phyloP scores from a whole-genome alignment of 805 yeast species.

The Schwanniomyces pseudopolymorphus region DNA sequence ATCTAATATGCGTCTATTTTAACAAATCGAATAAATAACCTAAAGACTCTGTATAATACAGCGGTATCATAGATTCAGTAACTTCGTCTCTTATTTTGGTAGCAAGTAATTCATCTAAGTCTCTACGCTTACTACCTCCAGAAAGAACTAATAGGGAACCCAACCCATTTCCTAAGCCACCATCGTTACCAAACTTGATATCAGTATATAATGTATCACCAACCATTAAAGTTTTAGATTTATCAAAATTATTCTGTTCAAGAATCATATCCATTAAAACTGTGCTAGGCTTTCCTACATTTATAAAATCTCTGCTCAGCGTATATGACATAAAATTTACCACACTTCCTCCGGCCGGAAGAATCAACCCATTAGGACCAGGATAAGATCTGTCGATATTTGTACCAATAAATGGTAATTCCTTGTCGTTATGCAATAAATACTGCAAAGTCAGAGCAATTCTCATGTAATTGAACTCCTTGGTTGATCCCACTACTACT shows the following conservation, averaged over 20 bases:
- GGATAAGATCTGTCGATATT: slow-evolving; percentile 44
- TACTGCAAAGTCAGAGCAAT: slow-evolving; percentile 39
- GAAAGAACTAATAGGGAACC: slow-evolving; percentile 35
- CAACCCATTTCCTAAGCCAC: slow-evolving; percentile 29
- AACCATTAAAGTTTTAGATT: slow-evolving; percentile 33
- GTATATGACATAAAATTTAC: slow-evolving; percentile 39
- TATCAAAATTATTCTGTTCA: slow-evolving; percentile 24
- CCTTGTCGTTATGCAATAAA: slow-evolving; percentile 27
- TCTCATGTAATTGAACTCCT: slow-evolving; percentile 35
- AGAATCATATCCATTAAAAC: slow-evolving; percentile 30
- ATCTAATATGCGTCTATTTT: slow-evolving; percentile 1
- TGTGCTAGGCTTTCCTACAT: slow-evolving; percentile 40
- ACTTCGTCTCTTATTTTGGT: slow-evolving; percentile 7
- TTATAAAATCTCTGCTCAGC: slow-evolving; percentile 28
- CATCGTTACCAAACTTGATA: slow-evolving; percentile 44
- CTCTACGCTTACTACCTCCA: slow-evolving; percentile 33
- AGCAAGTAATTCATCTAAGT: slow-evolving; percentile 16
- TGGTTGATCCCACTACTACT: slow-evolving; percentile 41
- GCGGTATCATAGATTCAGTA: slow-evolving; percentile 22
- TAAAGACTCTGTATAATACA: slow-evolving; percentile 30
- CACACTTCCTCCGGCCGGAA: slow-evolving; percentile 44
- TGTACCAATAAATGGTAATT: slow-evolving; percentile 38
- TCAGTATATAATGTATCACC: slow-evolving; percentile 45
- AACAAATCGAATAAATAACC: slow-evolving; percentile 22
- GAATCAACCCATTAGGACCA: slow-evolving; percentile 33